phyloP scores from a whole-genome alignment of 78 protist species.

The Andalucia godoyi region DNA sequence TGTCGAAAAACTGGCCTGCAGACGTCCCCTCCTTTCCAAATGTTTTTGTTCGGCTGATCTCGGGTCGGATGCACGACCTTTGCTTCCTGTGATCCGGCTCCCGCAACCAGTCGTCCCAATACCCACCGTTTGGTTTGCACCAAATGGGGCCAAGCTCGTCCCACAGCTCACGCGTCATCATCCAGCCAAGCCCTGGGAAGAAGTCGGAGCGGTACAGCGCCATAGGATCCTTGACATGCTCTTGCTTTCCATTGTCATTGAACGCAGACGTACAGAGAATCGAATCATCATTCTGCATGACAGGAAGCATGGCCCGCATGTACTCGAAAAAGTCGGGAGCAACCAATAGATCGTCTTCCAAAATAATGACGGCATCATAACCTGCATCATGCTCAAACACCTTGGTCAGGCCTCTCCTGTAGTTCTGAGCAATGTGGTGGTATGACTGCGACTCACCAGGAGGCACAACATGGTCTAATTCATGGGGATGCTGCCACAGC shows the following conservation, averaged over 20 bases:
- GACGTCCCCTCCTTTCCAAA: conserved; percentile 57
- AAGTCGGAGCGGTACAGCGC: conserved; percentile 62
- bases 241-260: conserved; percentile 67
- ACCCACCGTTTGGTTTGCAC: conserved; percentile 57
- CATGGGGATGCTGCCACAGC: not conserved
- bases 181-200: conserved; percentile 90
- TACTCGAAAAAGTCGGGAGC: conserved; percentile 70
- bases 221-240: not conserved
- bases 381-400: not conserved
- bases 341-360: conserved; percentile 67
- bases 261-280: conserved; percentile 66
- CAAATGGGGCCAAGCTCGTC: conserved; percentile 40
- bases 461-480: not conserved
- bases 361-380: conserved; percentile 13
- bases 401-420: conserved; percentile 9
- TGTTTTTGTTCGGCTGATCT: conserved; percentile 54
- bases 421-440: conserved; percentile 33
- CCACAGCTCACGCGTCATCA: conserved; percentile 56
- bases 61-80: conserved; percentile 67
- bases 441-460: not conserved
- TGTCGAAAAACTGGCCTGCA: conserved; percentile 27
- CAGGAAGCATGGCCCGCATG: conserved; percentile 32
- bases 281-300: conserved; percentile 14
- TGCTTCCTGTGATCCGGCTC: conserved; percentile 21
- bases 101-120: conserved; percentile 89